phyloP scores from a whole-genome alignment of 2,329 filamentous ascomycete genomes.

The Apiospora pterosperma region DNA sequence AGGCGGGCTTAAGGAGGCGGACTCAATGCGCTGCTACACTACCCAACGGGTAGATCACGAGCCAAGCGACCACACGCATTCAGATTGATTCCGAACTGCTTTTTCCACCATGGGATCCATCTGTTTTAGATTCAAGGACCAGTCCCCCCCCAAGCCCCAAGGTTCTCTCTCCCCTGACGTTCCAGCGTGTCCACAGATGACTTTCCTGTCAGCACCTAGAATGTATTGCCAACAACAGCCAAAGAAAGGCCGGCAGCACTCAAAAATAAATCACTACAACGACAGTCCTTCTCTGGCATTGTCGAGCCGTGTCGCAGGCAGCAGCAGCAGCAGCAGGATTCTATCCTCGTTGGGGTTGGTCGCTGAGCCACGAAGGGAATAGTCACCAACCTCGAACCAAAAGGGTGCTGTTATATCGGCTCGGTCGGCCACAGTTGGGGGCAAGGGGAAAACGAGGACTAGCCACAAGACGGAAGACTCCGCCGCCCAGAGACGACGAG shows the following conservation, averaged over 20 bases:
- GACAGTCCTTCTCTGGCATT: neutral
- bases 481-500: neutral
- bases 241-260: neutral
- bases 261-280: neutral
- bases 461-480: neutral
- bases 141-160: neutral
- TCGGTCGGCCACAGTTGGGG: neutral
- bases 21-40: neutral
- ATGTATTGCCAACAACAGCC: neutral
- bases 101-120: neutral
- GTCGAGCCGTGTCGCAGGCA: neutral
- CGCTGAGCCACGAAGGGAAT: neutral
- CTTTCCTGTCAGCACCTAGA: no score
- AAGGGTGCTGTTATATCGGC: neutral
- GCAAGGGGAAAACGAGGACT: neutral
- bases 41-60: neutral
- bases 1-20: neutral
- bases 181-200: neutral
- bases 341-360: neutral
- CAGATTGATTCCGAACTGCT: neutral
- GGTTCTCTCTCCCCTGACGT: neutral
- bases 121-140: neutral
- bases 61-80: neutral
- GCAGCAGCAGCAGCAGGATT: neutral
- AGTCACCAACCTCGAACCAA: neutral